Base-by-base conservation (phyloP, 2,329 filamentous ascomycete species). In the Sodiomyces alkalinus region DNA sequence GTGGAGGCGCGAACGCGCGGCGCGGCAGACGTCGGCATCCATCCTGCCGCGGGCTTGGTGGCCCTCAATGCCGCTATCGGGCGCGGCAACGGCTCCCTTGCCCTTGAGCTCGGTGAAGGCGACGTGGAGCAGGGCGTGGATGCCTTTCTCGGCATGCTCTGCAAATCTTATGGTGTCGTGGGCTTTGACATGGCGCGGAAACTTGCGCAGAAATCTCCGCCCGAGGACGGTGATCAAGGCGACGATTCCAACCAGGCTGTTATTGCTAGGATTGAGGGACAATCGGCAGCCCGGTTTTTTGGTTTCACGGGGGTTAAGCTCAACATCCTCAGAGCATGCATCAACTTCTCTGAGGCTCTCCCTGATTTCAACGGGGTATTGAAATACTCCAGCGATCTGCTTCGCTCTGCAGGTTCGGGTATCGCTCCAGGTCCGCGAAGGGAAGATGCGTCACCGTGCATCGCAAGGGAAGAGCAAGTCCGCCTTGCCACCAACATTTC, bases 1-100 rank as follows among this genome's bases (percentile, higher is more conserved):
- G 77, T 93, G 4, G 83, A 94, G 51, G 90, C 90, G 11, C 71
- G 90, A 21, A 94, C 92, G 26, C 68, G 87, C 26, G 87, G 87
- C 18, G 90, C 90, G 22, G 86, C 90, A n/a, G 90, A 96, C 46
- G 81, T 90, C 44, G 90, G 87, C 4, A 82, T 98, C 19, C 87
- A 96, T 53, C 90, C 90, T 22, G 87, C 87, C 12, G 83, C 87
- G 7, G 86, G 83, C 0, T 58, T 94, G 28, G 75, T 83, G 16
- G 75, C 77, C 9, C 57, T 90, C 17, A 78, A 74, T 38, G 58
- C 68, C 8, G 51, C 56, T 3, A 58, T 55, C 32, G 59, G 62
- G 1, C 61, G 61, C 22, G 51, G 49, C 13, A 62, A 58, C 32
- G 65, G 64, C 7, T 56, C 62, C 6, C 58, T 64, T 19, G 66